These are phyloP conservation scores for Fusarium brachygibbosum DNA, from an alignment of 2,329 filamentous ascomycete genomes.

Conservation along the genomic window DNA sequence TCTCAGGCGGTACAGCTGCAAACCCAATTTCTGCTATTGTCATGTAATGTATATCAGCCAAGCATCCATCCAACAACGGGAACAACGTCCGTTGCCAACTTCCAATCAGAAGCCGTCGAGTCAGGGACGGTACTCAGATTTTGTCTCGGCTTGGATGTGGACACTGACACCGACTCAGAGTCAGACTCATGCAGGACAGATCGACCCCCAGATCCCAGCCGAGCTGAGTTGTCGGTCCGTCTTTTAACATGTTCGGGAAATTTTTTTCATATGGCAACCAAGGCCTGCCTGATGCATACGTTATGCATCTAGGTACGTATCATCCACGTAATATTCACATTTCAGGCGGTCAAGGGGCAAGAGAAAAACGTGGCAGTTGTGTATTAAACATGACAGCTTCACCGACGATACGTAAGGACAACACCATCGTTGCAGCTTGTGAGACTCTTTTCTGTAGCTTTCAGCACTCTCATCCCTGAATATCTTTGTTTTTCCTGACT, in stretches of 20 bases:
- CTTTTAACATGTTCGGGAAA: conserved; percentile 17
- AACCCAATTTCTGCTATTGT: conserved; percentile 7
- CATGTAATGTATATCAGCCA: neutral
- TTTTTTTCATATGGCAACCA: conserved; percentile 3
- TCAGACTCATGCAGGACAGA: conserved; percentile 30
- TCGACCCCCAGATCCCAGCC: conserved; percentile 29
- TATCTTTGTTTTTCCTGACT: conserved; percentile 31
- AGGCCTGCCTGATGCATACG: too few species aligned
- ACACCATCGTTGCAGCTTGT: conserved; percentile 24
- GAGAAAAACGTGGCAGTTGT: conserved; percentile 17
- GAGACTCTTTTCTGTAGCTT: conserved; percentile 16
- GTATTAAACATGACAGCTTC: conserved; percentile 25
- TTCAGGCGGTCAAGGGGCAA: conserved; percentile 32
- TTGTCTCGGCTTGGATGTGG: conserved; percentile 13
- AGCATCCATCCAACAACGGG: conserved; percentile 1
- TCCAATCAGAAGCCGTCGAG: conserved; percentile 31
- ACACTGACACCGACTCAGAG: conserved; percentile 28
- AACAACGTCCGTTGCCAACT: conserved; percentile 15
- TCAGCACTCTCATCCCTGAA: conserved; percentile 24
- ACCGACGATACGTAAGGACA: conserved; percentile 9
- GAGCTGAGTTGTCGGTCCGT: conserved; percentile 43
- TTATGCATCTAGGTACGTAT: conserved; percentile 8
- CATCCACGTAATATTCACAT: conserved; percentile 37
- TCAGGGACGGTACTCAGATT: conserved; percentile 23
- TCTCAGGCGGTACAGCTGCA: neutral